phyloP scores from a whole-genome alignment of 1,284 basidiomycete genomes.

The Ceratorhiza oryzae-sativae region DNA sequence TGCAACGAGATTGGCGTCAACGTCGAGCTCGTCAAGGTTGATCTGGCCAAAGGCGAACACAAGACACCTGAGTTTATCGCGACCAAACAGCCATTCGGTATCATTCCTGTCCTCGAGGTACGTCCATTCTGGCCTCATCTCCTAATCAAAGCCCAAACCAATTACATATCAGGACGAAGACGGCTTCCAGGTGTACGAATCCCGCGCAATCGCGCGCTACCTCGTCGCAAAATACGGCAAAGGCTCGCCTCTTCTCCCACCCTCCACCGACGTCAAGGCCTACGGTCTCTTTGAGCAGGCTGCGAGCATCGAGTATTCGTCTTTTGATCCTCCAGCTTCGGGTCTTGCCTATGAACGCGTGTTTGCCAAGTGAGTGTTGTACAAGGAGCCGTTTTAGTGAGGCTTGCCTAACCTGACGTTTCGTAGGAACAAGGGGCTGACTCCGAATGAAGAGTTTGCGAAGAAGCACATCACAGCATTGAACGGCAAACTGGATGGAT shows the following conservation, averaged over 20 bases:
- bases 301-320: conserved; percentile 49
- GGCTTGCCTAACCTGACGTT: neutral
- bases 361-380: conserved; percentile 36
- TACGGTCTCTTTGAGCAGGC: conserved; percentile 51
- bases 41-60: conserved; percentile 53
- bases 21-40: conserved; percentile 57
- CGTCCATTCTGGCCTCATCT: no score
- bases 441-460: no score
- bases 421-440: no score
- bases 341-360: conserved; percentile 27
- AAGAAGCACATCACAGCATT: no score
- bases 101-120: conserved; percentile 40
- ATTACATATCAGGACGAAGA: no score
- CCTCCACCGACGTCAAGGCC: conserved; percentile 49
- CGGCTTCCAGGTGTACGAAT: conserved; percentile 54
- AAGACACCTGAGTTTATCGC: conserved; percentile 42
- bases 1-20: conserved; percentile 61
- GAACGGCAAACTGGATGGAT: conserved; percentile 56
- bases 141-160: no score
- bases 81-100: conserved; percentile 40
- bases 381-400: no score
- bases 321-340: conserved; percentile 46
- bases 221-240: conserved; percentile 55
- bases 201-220: conserved; percentile 61
- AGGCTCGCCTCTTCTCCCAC: conserved; percentile 41